Base-by-base conservation (phyloP, 441 rosid species). In the Pelargonium australe region DNA sequence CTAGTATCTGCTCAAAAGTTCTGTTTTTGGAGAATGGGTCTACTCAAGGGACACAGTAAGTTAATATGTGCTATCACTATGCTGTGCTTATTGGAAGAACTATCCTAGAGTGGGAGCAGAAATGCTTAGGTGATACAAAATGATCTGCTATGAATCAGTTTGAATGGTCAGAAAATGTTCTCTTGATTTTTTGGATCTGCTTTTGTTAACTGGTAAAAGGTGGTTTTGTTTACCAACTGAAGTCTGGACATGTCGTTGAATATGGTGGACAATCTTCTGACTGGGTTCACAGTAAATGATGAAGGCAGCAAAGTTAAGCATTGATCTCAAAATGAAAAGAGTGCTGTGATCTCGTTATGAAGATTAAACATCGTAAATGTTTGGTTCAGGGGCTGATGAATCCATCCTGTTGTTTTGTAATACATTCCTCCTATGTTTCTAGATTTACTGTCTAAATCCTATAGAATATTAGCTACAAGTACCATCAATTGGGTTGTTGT, bases 201-300 rank as follows among this genome's bases (percentile, higher is more conserved):
- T 11, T 53, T 37, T 47, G 16, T 34, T 19, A 55, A 44, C 55
- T 45, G 63, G 14, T 57, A 47, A 16, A 57, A 55, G 66, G 19
- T 44, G 44, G 6, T 20, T 64, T 40, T 28, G 51, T 55, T 68
- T 75, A 49, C 43, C 34, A 44, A 41, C 63, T 75, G 70, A 47
- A 25, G 28, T 25, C 28, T 25, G 28, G 2, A 9, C 55, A 5
- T 44, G 6, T 63, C n/a, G 19, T 34, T 63, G 7, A 11, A 47
- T 65, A 20, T 5, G 28, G 53, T 71, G 73, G 67, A 55, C 25
- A 12, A 11, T 28, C 71, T 63, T 70, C 72, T 58, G 70, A 63
- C 63, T 65, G 68, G 67, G 73, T 66, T 23, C 71, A 76, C 70
- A 49, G 72, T 20, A 28, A 55, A 62, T 44, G 65, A 62, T 44